Base-by-base conservation (phyloP, 768 basidiomycete genomes). In the Sporobolomyces roseus region DNA sequence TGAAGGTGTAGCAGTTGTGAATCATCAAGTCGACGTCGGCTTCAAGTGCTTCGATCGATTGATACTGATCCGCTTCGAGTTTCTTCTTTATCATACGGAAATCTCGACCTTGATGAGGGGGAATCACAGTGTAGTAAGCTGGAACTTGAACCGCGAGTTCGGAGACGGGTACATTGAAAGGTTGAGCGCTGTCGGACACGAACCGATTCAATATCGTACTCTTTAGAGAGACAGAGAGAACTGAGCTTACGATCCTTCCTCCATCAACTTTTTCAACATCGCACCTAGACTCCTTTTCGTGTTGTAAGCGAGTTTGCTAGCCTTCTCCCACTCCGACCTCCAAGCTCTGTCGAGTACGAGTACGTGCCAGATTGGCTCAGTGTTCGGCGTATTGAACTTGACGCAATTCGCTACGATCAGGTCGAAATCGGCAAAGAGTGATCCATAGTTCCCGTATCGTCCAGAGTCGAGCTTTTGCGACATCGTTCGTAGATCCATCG, bases 401-500 rank as follows among this genome's bases (percentile, higher is more conserved):
- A 91, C 87, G 78, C 93, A 97, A 75, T 99, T 99, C 77, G 79
- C 82, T 76, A 96, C 88, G 53, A 96, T 84, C 7, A 93, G 84
- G 61, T 89, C 86, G 59, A 90, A 81, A 74, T 97, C 93, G 69
- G 83, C 83, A 63, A 83, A 85, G 68, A 98, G 88, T 0, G 87
- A 85, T 59, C 89, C 91, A 87, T 93, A 90, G 3, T 84, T 87
- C 17, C 80, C 72, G 77, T 98, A 99, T 55, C 83, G 84, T 59
- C 84, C 80, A 6, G 35, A 16, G 45, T 83, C 81, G 67, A 96
- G 80, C 75, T 89, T 91, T 45, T 81, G 80, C 19, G 78, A 78
- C 73, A 96, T 89, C 3, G 93, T 94, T 13, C 85, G 85, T 60
- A 97, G 86, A 79, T 97, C 93, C 94, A 97, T 97, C 9, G 94